phyloP scores from a whole-genome alignment of 2,329 filamentous ascomycete genomes.

The Alternaria consortialis region DNA sequence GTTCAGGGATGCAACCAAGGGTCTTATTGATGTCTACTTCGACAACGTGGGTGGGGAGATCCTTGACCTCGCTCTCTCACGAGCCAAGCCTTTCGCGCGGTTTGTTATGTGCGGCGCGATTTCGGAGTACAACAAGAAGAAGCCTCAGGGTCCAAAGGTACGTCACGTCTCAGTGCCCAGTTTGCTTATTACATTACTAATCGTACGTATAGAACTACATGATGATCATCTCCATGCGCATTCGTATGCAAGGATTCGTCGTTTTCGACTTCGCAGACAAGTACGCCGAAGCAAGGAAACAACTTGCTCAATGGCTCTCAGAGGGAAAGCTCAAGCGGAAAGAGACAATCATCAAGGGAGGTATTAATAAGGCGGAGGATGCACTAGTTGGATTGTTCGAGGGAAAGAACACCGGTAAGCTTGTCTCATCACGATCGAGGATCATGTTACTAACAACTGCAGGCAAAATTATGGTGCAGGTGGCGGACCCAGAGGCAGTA shows the following conservation, averaged over 20 bases:
- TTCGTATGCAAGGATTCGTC: conserved; percentile 67
- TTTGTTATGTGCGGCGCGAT: conserved; percentile 59
- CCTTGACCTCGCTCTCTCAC: conserved; percentile 56
- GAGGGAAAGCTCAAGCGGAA: conserved; percentile 76
- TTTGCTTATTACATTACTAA: conserved; percentile 11
- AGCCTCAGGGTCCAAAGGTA: conserved; percentile 62
- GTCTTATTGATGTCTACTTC: conserved; percentile 61
- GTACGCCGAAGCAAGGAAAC: conserved; percentile 65
- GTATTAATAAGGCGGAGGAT: conserved; percentile 69
- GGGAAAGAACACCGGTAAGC: conserved; percentile 75
- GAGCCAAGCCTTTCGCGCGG: conserved; percentile 53
- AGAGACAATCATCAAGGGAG: conserved; percentile 76
- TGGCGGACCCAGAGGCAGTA: conserved; percentile 51
- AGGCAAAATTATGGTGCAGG: conserved; percentile 62
- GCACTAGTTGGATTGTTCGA: conserved; percentile 71
- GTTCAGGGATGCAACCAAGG: conserved; percentile 58
- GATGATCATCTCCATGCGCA: conserved; percentile 55
- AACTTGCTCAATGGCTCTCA: conserved; percentile 72
- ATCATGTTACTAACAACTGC: conserved; percentile 46
- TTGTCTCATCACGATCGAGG: no score
- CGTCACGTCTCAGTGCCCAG: neutral
- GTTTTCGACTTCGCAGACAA: conserved; percentile 72
- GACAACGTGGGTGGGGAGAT: conserved; percentile 63
- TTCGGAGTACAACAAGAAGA: conserved; percentile 54
- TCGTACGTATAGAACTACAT: conserved; percentile 51